A percentile compares a stretch with the other conserved stretches of the same genome.
Conservation (phyloP, 1,284 basidiomycete genomes). For the Lignosus rhinocerotis region DNA sequence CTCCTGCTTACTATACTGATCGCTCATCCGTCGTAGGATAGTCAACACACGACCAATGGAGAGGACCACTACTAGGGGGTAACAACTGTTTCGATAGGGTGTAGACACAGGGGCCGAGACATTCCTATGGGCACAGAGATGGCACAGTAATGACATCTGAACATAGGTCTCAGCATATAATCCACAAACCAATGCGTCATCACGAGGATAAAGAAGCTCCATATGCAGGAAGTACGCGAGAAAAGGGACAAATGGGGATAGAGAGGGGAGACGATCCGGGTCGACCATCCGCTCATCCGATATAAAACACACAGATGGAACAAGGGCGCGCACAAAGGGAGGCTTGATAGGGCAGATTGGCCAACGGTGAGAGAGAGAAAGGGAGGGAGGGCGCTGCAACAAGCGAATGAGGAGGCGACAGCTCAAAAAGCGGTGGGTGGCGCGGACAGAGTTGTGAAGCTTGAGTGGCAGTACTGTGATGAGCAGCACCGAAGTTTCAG, state of each 20-base stretch:
- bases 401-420: neutral
- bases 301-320: neutral
- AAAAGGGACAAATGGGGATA: neutral
- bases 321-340: neutral
- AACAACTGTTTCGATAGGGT: too few relatives aligned
- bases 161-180: neutral
- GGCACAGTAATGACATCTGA: neutral
- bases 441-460: neutral
- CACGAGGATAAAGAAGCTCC: neutral
- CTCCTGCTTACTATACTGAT: too few relatives aligned
- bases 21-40: too few relatives aligned
- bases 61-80: too few relatives aligned
- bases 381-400: neutral
- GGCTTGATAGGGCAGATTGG: neutral
- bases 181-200: neutral
- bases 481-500: neutral
- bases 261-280: neutral
- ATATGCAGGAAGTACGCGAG: neutral
- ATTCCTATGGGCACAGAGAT: neutral
- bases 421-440: neutral
- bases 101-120: too few relatives aligned
- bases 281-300: neutral
- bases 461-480: neutral
- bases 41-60: too few relatives aligned
- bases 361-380: neutral